Percentiles rank a stretch among this genome's conserved stretches.
phyloP scores from a whole-genome alignment of 208 protist genomes.

The Angomonas deanei region DNA sequence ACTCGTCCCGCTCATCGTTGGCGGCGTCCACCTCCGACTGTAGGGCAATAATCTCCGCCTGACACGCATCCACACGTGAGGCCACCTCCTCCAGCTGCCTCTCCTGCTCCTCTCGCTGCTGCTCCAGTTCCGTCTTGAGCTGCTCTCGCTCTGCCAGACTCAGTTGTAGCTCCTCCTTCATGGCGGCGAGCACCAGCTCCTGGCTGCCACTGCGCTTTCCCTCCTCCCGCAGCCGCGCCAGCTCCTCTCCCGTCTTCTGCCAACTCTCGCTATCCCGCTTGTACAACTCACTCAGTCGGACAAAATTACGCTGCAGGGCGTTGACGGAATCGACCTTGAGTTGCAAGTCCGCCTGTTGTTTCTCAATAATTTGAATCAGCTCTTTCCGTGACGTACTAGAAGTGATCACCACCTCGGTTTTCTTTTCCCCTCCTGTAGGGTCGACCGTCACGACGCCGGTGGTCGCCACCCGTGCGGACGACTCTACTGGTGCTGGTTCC shows the following conservation, averaged over 20 bases:
- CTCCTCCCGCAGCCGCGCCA: not conserved
- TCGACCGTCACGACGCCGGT: not conserved
- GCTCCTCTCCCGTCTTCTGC: conserved; percentile 28
- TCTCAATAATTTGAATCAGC: conserved; percentile 35
- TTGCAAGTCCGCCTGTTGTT: conserved; percentile 57
- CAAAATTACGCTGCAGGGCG: conserved; percentile 88
- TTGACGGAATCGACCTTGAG: conserved; percentile 77
- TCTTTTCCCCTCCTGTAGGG: not conserved
- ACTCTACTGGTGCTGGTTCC: not conserved
- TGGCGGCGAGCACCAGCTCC: conserved; percentile 11
- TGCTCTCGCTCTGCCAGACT: not conserved
- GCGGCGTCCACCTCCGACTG: not conserved
- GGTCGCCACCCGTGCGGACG: not conserved
- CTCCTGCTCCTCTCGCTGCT: conserved; percentile 13
- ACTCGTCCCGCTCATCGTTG: conserved; percentile 9
- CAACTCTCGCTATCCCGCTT: conserved; percentile 23
- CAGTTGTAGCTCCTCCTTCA: conserved; percentile 8
- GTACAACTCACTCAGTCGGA: conserved; percentile 77
- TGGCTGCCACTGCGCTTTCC: conserved; percentile 4
- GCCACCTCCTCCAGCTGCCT: conserved; percentile 4
- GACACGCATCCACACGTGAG: not conserved
- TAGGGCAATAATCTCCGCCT: not conserved
- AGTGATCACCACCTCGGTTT: conserved; percentile 16
- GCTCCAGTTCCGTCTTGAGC: not conserved
- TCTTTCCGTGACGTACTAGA: conserved; percentile 26